Conservation (phyloP, 345 rosid genomes). For the Trapa incisa region DNA sequence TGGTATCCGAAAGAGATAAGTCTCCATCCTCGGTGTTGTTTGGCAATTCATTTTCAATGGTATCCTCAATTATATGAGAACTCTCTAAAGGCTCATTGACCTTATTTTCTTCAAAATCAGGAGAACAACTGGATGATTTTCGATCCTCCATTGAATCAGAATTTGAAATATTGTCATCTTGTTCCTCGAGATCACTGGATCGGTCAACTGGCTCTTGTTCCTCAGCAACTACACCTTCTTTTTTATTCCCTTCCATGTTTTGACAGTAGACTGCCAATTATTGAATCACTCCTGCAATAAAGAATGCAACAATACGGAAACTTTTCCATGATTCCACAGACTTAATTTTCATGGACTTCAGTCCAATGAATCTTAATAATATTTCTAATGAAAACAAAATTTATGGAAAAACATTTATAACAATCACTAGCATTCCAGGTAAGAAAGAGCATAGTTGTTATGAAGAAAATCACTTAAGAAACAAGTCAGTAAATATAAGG, state of each 20-base stretch:
- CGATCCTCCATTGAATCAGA: conserved; percentile 37
- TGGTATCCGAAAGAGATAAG: conserved; percentile 44
- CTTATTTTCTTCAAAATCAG: conserved; percentile 42
- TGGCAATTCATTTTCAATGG: conserved; percentile 37
- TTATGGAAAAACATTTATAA: not conserved
- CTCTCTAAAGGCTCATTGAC: conserved; percentile 32
- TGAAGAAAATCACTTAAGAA: not conserved
- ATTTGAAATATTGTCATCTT: conserved; percentile 26
- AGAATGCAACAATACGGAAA: conserved; percentile 15
- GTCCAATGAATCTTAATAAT: not conserved
- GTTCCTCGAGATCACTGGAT: conserved; percentile 25
- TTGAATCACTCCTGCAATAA: conserved; percentile 21
- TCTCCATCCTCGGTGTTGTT: conserved; percentile 42
- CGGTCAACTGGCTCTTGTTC: conserved; percentile 21
- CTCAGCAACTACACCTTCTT: conserved; percentile 18
- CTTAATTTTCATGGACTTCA: conserved; percentile 18
- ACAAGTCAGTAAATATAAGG: not conserved
- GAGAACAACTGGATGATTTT: conserved; percentile 31
- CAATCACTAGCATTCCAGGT: not conserved
- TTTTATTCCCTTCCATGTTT: conserved; percentile 21
- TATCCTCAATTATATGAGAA: conserved; percentile 29
- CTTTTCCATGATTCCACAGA: conserved; percentile 29
- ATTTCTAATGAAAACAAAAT: not conserved
- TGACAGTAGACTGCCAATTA: conserved; percentile 22
- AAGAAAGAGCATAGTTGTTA: not conserved